Percentiles rank a stretch among this genome's conserved stretches.
Evolutionary conservation across 108 stramenopile species (phyloP).

Genomic region (Aureococcus anophagefferens): DNA sequence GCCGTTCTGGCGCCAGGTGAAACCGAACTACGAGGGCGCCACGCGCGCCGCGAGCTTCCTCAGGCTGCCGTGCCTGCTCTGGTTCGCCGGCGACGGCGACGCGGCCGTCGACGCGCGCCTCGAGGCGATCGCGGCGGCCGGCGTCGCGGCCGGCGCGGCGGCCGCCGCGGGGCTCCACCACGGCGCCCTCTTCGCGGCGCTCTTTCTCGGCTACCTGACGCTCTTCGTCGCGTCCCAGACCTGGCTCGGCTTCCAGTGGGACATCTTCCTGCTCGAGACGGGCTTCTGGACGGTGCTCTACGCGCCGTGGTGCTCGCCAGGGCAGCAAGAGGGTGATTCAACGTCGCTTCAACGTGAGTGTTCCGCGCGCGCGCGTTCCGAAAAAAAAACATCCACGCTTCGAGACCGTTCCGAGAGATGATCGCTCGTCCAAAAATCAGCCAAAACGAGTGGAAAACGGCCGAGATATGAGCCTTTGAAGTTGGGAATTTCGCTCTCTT

Average conservation of each 20-base stretch:
- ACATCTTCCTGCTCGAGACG: conserved; percentile 55
- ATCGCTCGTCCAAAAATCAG: too few relatives aligned
- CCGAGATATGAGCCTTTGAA: too few relatives aligned
- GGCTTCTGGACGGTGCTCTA: conserved; percentile 38
- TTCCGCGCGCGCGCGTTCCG: too few relatives aligned
- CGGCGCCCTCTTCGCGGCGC: not conserved
- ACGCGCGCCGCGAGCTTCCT: conserved; percentile 28
- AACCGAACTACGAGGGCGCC: conserved; percentile 12
- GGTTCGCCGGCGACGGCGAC: conserved; percentile 4
- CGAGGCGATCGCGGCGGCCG: not conserved
- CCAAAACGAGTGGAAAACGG: too few relatives aligned
- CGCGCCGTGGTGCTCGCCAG: too few relatives aligned
- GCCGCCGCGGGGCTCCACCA: not conserved
- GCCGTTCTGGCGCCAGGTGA: conserved; percentile 12
- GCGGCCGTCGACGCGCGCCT: not conserved
- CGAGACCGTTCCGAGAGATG: too few relatives aligned
- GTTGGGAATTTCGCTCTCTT: too few relatives aligned
- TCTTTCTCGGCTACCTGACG: conserved; percentile 5
- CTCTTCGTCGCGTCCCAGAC: conserved; percentile 1
- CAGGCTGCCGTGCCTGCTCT: conserved; percentile 28
- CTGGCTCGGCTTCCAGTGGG: conserved; percentile 73
- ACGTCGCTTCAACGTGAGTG: too few relatives aligned
- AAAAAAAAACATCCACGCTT: too few relatives aligned
- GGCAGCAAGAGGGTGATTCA: too few relatives aligned
- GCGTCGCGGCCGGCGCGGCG: not conserved